These are phyloP conservation scores for Calonectria multiphialidica DNA, from an alignment of 2,329 filamentous ascomycete genomes.

Conservation along the genomic window DNA sequence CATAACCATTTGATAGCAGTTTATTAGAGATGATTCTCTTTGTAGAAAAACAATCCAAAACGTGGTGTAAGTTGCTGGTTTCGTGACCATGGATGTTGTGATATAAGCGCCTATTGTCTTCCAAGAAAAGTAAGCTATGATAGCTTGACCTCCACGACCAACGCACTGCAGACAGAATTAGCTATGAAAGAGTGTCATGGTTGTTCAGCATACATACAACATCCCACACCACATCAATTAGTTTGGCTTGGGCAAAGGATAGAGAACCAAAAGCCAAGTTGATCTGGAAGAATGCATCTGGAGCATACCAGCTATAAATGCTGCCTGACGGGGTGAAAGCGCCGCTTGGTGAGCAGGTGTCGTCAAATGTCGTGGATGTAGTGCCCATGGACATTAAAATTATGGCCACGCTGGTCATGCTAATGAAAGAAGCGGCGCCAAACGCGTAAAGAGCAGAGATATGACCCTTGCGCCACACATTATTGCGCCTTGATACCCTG, in stretches of 20 bases:
- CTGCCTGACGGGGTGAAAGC: background rate
- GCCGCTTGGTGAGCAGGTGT: background rate
- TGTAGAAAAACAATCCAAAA: background rate
- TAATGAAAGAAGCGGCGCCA: too few relatives aligned
- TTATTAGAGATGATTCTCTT: background rate
- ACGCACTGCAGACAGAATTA: background rate
- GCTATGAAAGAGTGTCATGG: background rate
- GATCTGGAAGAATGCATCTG: background rate
- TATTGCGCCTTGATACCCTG: too few relatives aligned
- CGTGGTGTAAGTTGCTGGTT: background rate
- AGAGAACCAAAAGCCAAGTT: background rate
- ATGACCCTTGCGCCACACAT: too few relatives aligned
- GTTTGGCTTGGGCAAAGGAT: background rate
- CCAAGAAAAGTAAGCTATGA: background rate
- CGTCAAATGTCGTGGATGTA: too few relatives aligned
- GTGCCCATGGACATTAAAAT: too few relatives aligned
- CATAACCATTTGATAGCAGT: background rate
- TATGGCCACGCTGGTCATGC: too few relatives aligned
- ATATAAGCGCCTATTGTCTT: background rate
- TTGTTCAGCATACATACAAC: background rate
- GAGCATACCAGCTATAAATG: background rate
- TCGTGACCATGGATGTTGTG: background rate
- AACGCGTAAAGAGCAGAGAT: too few relatives aligned
- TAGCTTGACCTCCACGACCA: background rate
- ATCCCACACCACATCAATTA: background rate